Conservation (phyloP, 2,329 filamentous ascomycete species). For the Paracorniculantispora psalliotae region DNA sequence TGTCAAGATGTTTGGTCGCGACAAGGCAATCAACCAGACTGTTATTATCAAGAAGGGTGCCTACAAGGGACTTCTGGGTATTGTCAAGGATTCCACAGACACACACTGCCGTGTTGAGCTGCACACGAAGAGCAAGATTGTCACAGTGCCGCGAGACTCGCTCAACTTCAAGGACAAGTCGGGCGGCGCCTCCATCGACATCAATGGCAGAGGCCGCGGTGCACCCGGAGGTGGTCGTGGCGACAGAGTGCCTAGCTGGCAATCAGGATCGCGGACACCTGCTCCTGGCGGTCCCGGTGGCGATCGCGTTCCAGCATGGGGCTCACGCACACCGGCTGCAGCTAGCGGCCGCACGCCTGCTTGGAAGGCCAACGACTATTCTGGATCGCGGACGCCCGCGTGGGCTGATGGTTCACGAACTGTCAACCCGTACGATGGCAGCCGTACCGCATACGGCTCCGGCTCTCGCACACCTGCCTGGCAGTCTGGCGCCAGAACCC, state of each 20-base stretch:
- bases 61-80: slow-evolving; percentile 89
- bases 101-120: slow-evolving; percentile 83
- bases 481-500: slow-evolving; percentile 71
- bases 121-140: slow-evolving; percentile 88
- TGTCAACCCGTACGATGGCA: slow-evolving; percentile 67
- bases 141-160: slow-evolving; percentile 76
- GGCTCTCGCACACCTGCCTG: slow-evolving; percentile 70
- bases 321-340: slow-evolving; percentile 54
- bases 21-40: slow-evolving; percentile 83
- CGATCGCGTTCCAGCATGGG: slow-evolving; percentile 75
- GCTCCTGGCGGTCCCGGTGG: slow-evolving; percentile 53
- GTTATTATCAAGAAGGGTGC: slow-evolving; percentile 82
- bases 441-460: slow-evolving; percentile 71
- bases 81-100: slow-evolving; percentile 92
- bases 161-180: slow-evolving; percentile 82
- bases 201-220: slow-evolving; percentile 48
- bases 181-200: slow-evolving; percentile 73
- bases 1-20: slow-evolving; percentile 71
- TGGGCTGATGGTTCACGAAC: slow-evolving; percentile 66
- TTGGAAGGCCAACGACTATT: slow-evolving; percentile 50
- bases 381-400: slow-evolving; percentile 61
- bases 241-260: slow-evolving; percentile 51
- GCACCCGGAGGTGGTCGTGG: slow-evolving; percentile 43
- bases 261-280: slow-evolving; percentile 64
- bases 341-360: slow-evolving; percentile 57